Evolutionary conservation across 768 basidiomycete genomes (phyloP), one percentile per base, ranked within the genome.

Genomic region (Termitomyces sp.): DNA sequence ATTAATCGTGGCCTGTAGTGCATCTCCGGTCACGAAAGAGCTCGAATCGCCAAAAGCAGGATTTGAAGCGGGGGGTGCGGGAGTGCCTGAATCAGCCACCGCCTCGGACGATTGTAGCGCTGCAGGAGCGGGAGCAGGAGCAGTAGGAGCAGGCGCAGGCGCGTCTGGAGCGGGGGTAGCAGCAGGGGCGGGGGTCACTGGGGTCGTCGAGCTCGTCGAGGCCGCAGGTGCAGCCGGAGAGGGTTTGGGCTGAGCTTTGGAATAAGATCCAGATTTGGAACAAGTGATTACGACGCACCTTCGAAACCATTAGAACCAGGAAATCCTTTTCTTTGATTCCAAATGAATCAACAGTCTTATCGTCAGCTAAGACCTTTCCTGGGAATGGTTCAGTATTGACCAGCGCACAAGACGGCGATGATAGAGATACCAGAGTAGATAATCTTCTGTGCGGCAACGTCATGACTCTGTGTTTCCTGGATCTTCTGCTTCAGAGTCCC

Each of bases 291-390:
- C 20, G 36, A 41, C 75, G 48, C 58, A 95, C 95, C 85, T 97
- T 98, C 48, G 94, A 84, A 32, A 98, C 91, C 96, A 98, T 99
- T 40, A 99, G 84, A n/a, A 99, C 97, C 56, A 98, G 75, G 75
- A 99, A 99, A 70, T 97, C 96, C 76, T 97, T 98, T 73, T 98
- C 96, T 75, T 97, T 95, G 78, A 98, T 91, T 51, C 88, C 84
- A 65, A 88, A 90, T 43, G 89, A 88, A 63, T 82, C 89, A 33
- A 99, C 81, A 2, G 88, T 89, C 76, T 94, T 95, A 55, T 85
- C 83, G 69, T 99, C 94, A 10, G 83, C 67, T 20, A 98, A 80
- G 44, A 99, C 88, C 78, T 96, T 95, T 52, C 97, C 96, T 97
- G 31, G 50, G 47, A 9, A 56, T 38, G 16, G 39, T 38, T 47